Conservation (phyloP, 345 rosid species). For the Firmiana major region DNA sequence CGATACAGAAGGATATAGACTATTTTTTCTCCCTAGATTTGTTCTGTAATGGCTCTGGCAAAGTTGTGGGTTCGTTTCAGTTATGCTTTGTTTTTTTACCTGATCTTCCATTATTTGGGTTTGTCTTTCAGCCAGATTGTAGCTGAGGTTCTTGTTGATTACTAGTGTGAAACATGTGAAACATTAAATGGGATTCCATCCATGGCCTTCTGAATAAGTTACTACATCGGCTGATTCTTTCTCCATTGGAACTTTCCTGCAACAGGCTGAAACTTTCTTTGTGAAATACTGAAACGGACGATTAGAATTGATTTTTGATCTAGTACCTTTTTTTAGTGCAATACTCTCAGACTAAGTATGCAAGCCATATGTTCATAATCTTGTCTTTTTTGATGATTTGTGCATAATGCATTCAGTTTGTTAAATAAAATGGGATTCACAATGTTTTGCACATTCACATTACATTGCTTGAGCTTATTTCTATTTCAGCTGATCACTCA, state of each 20-base stretch:
- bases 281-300: constrained; percentile 14
- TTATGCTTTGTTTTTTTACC: constrained; percentile 34
- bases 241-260: constrained; percentile 16
- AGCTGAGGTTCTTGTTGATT: constrained; percentile 40
- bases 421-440: not conserved
- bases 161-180: constrained; percentile 49
- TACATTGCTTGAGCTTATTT: not conserved
- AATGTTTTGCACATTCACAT: not conserved
- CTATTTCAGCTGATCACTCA: not conserved
- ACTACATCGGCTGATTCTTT: constrained; percentile 32
- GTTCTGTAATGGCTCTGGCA: constrained; percentile 35
- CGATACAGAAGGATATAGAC: constrained; percentile 49
- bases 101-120: constrained; percentile 28
- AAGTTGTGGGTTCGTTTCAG: constrained; percentile 43
- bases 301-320: not conserved
- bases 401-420: not conserved
- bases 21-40: constrained; percentile 28
- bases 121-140: constrained; percentile 44
- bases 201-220: constrained; percentile 49
- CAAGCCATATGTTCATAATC: not conserved
- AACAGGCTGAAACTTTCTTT: constrained; percentile 18
- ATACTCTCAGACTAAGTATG: not conserved
- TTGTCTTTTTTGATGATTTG: not conserved
- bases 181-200: constrained; percentile 36
- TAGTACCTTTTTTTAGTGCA: not conserved